A percentile compares a stretch with the other conserved stretches of the same genome.
Conservation (phyloP, 2,329 filamentous ascomycete genomes). For the Alternaria viburni region DNA sequence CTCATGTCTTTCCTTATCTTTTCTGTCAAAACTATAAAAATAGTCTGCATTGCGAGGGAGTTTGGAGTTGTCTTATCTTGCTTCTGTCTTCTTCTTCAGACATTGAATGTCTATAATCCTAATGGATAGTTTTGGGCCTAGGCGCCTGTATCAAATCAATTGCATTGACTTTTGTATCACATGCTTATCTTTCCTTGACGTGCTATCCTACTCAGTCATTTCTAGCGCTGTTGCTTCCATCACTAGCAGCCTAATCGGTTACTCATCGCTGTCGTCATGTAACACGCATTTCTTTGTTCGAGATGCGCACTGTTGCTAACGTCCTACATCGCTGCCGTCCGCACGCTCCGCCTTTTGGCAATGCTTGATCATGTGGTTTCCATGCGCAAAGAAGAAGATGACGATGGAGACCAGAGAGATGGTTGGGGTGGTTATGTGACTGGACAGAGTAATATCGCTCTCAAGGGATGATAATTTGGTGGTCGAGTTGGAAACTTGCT, state of each 20-base stretch:
- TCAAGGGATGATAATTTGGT: background rate
- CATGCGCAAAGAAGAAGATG: background rate
- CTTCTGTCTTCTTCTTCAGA: constrained; percentile 24
- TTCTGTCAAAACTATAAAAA: constrained; percentile 18
- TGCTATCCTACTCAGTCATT: background rate
- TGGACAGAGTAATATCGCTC: background rate
- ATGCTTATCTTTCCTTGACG: no score
- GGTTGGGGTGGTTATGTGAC: background rate
- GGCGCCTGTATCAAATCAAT: background rate
- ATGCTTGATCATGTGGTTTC: background rate
- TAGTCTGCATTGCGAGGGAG: constrained; percentile 28
- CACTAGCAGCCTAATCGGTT: background rate
- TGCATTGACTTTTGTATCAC: background rate
- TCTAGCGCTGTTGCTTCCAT: accelerated
- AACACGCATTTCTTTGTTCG: background rate
- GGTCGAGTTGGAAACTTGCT: background rate
- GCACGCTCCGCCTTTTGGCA: background rate
- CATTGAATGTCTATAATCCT: constrained; percentile 47
- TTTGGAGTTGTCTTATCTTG: constrained; percentile 19
- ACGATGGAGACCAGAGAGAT: background rate
- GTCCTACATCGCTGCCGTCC: background rate
- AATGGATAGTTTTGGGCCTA: constrained; percentile 14
- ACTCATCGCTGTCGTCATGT: background rate
- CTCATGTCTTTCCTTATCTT: background rate
- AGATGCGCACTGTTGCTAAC: background rate